phyloP scores from a whole-genome alignment of 176 grass and related monocot species.

The Avena atlantica region DNA sequence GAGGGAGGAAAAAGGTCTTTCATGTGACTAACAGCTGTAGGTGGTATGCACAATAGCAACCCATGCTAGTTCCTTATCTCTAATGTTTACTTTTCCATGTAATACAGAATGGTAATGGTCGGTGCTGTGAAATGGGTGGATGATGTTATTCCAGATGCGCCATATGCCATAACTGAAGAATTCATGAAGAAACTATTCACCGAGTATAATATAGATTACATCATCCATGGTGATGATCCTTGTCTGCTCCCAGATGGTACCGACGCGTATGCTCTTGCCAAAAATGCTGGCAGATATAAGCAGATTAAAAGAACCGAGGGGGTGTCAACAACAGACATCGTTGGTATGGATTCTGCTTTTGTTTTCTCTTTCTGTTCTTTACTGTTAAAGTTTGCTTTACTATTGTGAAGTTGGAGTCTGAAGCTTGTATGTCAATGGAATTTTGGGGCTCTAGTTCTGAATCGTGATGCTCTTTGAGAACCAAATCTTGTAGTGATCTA shows the following conservation, averaged over 20 bases:
- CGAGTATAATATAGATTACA: constrained; percentile 95
- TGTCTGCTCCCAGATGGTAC: constrained; percentile 90
- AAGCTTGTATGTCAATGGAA: constrained; percentile 8
- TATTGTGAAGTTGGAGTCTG: background rate
- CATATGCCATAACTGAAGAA: constrained; percentile 92
- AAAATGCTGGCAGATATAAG: constrained; percentile 90
- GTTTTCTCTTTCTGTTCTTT: background rate
- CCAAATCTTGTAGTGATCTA: background rate
- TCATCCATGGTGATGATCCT: constrained; percentile 97
- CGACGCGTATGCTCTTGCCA: constrained; percentile 91
- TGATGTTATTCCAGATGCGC: constrained; percentile 85
- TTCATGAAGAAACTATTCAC: constrained; percentile 93
- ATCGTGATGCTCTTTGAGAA: background rate
- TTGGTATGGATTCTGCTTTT: constrained; percentile 57
- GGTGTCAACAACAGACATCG: constrained; percentile 88
- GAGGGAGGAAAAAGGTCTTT: too few relatives aligned
- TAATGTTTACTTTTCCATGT: background rate
- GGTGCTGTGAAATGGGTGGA: constrained; percentile 86
- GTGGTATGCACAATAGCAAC: background rate
- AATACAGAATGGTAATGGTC: constrained; percentile 84
- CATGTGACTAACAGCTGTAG: background rate
- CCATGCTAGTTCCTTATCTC: background rate
- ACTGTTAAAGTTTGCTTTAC: constrained; percentile 6
- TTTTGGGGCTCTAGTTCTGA: background rate
- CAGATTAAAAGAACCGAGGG: constrained; percentile 96